These are phyloP conservation scores for Cryptococcus sp. DNA, from an alignment of 1,284 basidiomycete species.

Conservation along the genomic window DNA sequence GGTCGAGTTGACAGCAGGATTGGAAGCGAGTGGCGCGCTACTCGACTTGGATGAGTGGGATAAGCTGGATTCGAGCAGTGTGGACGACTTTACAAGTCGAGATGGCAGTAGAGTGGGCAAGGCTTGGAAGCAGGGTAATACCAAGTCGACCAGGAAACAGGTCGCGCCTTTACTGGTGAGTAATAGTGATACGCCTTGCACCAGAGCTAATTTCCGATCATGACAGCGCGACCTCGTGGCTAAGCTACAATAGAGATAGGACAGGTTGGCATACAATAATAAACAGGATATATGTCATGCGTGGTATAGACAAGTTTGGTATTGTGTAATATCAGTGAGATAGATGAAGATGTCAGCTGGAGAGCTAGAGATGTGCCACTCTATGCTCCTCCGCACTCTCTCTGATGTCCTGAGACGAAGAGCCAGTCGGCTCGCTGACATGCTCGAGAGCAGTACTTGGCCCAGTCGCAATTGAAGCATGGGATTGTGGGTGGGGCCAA, in stretches of 20 bases:
- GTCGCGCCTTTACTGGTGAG: slow-evolving; percentile 71
- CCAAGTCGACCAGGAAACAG: slow-evolving; percentile 72
- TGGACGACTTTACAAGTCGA: no score
- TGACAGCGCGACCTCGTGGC: slow-evolving; percentile 23
- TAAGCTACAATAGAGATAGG: slow-evolving; percentile 12
- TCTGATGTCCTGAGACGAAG: slow-evolving; percentile 35
- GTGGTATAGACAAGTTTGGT: background rate
- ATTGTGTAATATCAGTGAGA: background rate
- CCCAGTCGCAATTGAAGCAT: slow-evolving; percentile 44
- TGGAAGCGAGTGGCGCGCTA: slow-evolving; percentile 59
- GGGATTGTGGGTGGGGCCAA: slow-evolving; percentile 16
- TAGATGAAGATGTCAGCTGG: background rate
- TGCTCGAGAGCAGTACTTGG: slow-evolving; percentile 48
- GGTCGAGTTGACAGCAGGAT: slow-evolving; percentile 51
- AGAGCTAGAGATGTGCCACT: background rate
- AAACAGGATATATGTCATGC: background rate
- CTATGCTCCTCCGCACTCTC: slow-evolving; percentile 28
- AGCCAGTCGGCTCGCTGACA: slow-evolving; percentile 50
- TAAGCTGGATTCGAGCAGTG: slow-evolving; percentile 26
- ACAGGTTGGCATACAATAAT: background rate
- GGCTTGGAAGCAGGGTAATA: slow-evolving; percentile 76
- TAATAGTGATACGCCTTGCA: background rate
- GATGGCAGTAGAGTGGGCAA: slow-evolving; percentile 45
- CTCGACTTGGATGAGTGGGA: slow-evolving; percentile 59
- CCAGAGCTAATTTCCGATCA: background rate